A percentile compares a stretch with the other conserved stretches of the same genome.
These are phyloP conservation scores for Hymenotorrendiella dingleyae DNA, from an alignment of 2,329 filamentous ascomycete species.

Conservation along the genomic window DNA sequence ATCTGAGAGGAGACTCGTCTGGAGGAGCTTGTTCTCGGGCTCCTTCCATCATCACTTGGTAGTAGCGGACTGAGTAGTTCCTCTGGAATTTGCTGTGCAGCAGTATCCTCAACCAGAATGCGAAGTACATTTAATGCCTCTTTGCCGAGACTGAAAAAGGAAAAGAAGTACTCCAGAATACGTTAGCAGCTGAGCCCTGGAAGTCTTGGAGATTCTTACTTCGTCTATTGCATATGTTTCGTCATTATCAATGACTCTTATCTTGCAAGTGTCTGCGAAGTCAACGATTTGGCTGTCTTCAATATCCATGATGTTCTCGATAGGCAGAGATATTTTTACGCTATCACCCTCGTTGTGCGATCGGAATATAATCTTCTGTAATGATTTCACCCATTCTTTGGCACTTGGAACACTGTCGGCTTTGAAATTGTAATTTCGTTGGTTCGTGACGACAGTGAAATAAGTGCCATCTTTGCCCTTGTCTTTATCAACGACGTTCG, in stretches of 20 bases:
- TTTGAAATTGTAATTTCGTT: slow-evolving; percentile 78
- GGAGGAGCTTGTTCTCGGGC: slow-evolving; percentile 18
- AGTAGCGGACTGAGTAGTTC: slow-evolving; percentile 21
- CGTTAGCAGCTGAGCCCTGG: background rate
- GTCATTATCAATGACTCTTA: slow-evolving; percentile 86
- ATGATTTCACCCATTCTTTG: slow-evolving; percentile 91
- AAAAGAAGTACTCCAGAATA: slow-evolving; percentile 75
- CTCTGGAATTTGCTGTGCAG: slow-evolving; percentile 29
- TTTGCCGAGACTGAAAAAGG: slow-evolving; percentile 81
- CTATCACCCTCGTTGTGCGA: slow-evolving; percentile 96
- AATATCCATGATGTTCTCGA: slow-evolving; percentile 84
- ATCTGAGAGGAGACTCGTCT: slow-evolving; percentile 22
- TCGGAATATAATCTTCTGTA: slow-evolving; percentile 92
- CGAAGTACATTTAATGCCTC: slow-evolving; percentile 75
- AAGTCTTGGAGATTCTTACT: slow-evolving; percentile 41
- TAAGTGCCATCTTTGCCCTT: slow-evolving; percentile 64
- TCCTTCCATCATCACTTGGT: slow-evolving; percentile 13
- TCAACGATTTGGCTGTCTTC: slow-evolving; percentile 88
- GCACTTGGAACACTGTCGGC: slow-evolving; percentile 84
- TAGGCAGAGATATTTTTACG: slow-evolving; percentile 89
- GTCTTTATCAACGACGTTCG: slow-evolving; percentile 69
- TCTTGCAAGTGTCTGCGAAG: slow-evolving; percentile 88
- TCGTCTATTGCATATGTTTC: slow-evolving; percentile 95
- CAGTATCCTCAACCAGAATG: slow-evolving; percentile 30
- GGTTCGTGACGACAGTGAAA: slow-evolving; percentile 77